Conservation (phyloP, 148 eudicot species). For the Dianthus caryophyllus region DNA sequence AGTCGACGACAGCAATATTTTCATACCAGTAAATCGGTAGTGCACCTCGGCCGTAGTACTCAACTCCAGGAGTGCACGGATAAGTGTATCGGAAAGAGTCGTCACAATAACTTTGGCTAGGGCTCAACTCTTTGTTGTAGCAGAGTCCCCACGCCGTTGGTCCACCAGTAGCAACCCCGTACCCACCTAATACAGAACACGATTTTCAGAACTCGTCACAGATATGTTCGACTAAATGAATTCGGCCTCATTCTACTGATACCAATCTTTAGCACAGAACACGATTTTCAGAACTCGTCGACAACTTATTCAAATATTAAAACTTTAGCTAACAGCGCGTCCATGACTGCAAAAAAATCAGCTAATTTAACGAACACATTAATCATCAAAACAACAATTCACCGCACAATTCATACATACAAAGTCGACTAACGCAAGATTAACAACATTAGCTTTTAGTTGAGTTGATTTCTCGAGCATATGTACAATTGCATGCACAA, state of each 20-base stretch:
- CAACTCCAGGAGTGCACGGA: slow-evolving; percentile 85
- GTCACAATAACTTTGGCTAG: slow-evolving; percentile 83
- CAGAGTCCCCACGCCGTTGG: slow-evolving; percentile 95
- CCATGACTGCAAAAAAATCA: background rate
- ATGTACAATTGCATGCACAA: too few species aligned
- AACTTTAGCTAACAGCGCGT: background rate
- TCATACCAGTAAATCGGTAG: slow-evolving; percentile 81
- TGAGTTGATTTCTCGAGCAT: too few species aligned
- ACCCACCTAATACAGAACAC: slow-evolving; percentile 90
- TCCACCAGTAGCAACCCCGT: slow-evolving; percentile 94
- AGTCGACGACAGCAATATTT: background rate
- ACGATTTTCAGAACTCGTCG: background rate
- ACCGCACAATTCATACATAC: background rate
- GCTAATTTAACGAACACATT: background rate
- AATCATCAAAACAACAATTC: background rate
- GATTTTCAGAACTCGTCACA: background rate
- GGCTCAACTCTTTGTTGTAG: slow-evolving; percentile 91
- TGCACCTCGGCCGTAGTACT: slow-evolving; percentile 93
- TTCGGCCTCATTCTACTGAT: background rate
- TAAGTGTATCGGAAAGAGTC: slow-evolving; percentile 65
- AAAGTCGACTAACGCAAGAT: background rate
- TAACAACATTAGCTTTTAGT: too few species aligned
- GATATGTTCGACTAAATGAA: background rate
- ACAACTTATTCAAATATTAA: background rate
- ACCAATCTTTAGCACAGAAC: background rate